Base-by-base conservation (phyloP, 2,329 filamentous ascomycete genomes). In the Dendrostoma leiphaemia region DNA sequence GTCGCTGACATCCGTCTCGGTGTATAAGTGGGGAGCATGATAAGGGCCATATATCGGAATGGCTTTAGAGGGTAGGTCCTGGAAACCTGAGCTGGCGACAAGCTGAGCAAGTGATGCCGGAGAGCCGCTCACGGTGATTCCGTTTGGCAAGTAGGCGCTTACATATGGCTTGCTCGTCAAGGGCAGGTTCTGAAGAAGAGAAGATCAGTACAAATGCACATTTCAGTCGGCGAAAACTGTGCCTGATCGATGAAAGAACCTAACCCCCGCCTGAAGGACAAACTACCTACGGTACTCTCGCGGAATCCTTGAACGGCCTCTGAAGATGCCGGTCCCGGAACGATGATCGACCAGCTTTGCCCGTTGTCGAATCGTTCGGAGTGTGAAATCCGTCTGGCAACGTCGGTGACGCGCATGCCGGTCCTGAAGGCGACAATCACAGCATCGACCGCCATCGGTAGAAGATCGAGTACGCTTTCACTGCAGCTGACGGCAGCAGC, bases 271-370 rank as follows among this genome's bases (percentile, higher is more conserved):
- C n/a, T n/a, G n/a, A n/a, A n/a, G n/a, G n/a, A n/a, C n/a, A n/a
- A n/a, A n/a, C n/a, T 52, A 59, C 73, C 65, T 61, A 81, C 79
- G 62, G 80, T 76, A 40, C 75, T 67, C 54, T 73, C 65, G 67
- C 87, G 79, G 69, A 10, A 32, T 15, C 75, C 72, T 40, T 68
- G 69, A 7, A 88, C 71, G 15, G 76, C 74, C 10, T 32, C 31
- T 4, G 31, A 32, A 32, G 31, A 32, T 10, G 31, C 31, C 31
- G 31, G 4, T 12, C 31, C 31, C 6, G 7, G 75, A 48, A 88
- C 76, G 59, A 88, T 81, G 53, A 81, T 83, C 8, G 85, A 86
- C 86, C 86, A 90, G n/a, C n/a, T n/a, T n/a, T n/a, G n/a, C n/a
- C n/a, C n/a, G 62, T 80, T 79, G 57, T 83, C 77, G 15, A 80